Conservation (phyloP, 2,329 filamentous ascomycete species). For the Penicillium sp. region DNA sequence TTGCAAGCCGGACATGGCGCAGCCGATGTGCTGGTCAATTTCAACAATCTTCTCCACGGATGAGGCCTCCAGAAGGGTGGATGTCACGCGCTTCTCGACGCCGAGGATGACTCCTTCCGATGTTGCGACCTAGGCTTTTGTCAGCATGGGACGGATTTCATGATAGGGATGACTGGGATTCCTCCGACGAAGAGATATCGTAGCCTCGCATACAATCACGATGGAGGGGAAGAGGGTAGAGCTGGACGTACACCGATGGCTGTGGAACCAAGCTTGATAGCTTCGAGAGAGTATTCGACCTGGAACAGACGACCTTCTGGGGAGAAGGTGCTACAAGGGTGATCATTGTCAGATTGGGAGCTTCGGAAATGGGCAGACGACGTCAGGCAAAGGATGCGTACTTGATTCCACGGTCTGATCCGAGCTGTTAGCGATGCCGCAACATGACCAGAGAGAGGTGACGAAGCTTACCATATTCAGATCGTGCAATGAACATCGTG, state of each 20-base stretch:
- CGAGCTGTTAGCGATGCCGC: conserved; percentile 38
- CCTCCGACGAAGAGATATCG: neutral
- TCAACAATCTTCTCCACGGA: conserved; percentile 99
- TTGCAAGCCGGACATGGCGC: conserved; percentile 97
- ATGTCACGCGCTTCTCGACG: conserved; percentile 98
- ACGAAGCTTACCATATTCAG: conserved; percentile 85
- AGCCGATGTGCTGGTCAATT: conserved; percentile 97
- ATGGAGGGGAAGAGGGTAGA: neutral
- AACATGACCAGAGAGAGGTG: conserved; percentile 19
- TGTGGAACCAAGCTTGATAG: conserved; percentile 98
- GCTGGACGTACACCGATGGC: conserved; percentile 74
- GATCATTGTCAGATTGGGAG: conserved; percentile 23
- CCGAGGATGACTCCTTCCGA: conserved; percentile 93
- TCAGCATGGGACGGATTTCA: conserved; percentile 15
- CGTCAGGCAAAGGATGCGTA: conserved; percentile 47
- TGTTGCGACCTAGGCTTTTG: conserved; percentile 66
- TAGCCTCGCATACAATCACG: neutral
- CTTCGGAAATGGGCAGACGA: conserved; percentile 2
- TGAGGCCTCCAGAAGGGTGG: conserved; percentile 92
- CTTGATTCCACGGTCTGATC: conserved; percentile 75
- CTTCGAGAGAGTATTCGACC: conserved; percentile 99
- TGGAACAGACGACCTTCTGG: conserved; percentile 99
- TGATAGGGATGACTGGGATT: neutral
- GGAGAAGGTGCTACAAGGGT: conserved; percentile 80
- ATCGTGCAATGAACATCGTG: conserved; percentile 99